A percentile compares a stretch with the other conserved stretches of the same genome.
Conservation (phyloP, 441 rosid genomes). For the Flueggea neowawraea region DNA sequence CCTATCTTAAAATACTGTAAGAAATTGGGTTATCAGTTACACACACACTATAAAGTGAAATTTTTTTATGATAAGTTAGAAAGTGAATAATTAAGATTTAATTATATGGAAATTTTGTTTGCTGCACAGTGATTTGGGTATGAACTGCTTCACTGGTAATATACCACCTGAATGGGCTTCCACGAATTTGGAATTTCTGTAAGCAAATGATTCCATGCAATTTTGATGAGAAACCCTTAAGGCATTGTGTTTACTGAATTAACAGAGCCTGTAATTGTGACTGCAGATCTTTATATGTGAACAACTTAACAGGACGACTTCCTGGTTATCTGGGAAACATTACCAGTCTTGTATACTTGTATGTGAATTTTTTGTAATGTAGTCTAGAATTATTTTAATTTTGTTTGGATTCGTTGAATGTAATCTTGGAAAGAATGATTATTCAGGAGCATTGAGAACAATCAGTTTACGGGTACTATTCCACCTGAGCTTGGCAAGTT, state of each 20-base stretch:
- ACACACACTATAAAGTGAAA: too few species aligned
- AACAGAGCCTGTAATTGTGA: neutral
- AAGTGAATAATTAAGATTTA: neutral
- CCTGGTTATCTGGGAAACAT: slow-evolving; percentile 34
- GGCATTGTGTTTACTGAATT: neutral
- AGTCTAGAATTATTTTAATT: neutral
- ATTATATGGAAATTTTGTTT: neutral
- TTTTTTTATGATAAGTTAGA: neutral
- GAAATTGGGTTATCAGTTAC: slow-evolving; percentile 1
- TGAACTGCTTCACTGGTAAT: slow-evolving; percentile 33
- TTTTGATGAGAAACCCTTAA: neutral
- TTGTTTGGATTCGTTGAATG: neutral
- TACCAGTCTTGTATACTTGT: slow-evolving; percentile 31
- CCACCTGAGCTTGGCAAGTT: slow-evolving; percentile 39
- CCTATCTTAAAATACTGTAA: slow-evolving; percentile 28
- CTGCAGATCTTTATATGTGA: slow-evolving; percentile 29
- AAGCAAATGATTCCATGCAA: slow-evolving; percentile 13
- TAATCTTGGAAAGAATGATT: neutral
- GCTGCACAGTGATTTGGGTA: slow-evolving; percentile 21
- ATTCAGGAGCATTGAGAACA: slow-evolving; percentile 37
- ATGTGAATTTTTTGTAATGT: slow-evolving; percentile 3
- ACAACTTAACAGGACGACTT: slow-evolving; percentile 34
- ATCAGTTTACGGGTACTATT: slow-evolving; percentile 37
- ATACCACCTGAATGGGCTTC: slow-evolving; percentile 40
- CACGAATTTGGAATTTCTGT: slow-evolving; percentile 29